Evolutionary conservation across 805 yeast genomes (phyloP).

Genomic region (Wickerhamiella musiphila): DNA sequence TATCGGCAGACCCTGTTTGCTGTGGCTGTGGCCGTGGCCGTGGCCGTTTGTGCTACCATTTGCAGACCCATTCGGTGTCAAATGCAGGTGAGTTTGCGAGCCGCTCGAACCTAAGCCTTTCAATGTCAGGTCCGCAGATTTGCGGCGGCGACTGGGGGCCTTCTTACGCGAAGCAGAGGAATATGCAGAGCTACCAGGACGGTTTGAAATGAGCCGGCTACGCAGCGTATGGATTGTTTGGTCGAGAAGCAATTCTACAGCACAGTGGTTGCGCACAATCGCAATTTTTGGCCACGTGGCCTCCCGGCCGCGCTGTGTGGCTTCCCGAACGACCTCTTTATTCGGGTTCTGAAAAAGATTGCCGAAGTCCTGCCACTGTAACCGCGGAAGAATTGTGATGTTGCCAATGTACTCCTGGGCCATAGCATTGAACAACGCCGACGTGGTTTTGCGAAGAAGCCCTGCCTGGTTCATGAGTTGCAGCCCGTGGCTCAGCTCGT

Average conservation of each 20-base stretch:
- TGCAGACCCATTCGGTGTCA: no score
- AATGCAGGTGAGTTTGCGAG: no score
- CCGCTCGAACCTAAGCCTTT: no score
- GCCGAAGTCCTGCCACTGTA: conserved; percentile 36
- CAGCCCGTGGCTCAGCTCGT: conserved; percentile 64
- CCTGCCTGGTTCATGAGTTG: conserved; percentile 64
- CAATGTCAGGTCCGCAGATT: no score
- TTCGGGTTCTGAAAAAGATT: conserved; percentile 68
- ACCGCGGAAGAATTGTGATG: conserved; percentile 76
- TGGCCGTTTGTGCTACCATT: no score
- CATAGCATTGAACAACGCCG: conserved; percentile 57
- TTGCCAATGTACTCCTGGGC: conserved; percentile 87
- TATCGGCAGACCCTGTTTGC: no score
- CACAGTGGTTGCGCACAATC: conserved; percentile 73
- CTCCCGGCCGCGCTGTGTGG: conserved; percentile 65
- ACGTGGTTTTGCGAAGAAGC: conserved; percentile 49
- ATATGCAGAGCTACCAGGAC: conserved; percentile 1
- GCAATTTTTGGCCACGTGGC: conserved; percentile 91
- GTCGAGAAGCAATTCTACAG: conserved; percentile 76
- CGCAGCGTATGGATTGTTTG: conserved; percentile 52
- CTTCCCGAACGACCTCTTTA: conserved; percentile 50
- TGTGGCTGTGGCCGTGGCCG: no score
- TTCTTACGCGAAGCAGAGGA: neutral
- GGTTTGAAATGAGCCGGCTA: conserved; percentile 17
- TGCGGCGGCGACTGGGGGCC: neutral